Base-by-base conservation (phyloP, 2,329 filamentous ascomycete species). In the Epichloe glyceriae region DNA sequence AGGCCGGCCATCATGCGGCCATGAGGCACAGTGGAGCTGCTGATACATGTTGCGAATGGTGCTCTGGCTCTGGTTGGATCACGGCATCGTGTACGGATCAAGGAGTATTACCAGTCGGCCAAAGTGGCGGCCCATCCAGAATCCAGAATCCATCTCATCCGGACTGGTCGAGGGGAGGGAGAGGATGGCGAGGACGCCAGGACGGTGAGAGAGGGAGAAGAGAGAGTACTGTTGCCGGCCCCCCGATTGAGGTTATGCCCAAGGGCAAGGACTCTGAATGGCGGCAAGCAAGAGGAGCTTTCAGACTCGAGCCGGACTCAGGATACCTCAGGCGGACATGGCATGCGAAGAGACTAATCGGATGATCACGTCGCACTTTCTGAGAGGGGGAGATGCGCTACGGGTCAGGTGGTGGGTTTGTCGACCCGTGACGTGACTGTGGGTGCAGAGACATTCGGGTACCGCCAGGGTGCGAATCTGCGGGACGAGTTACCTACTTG, bases 1-100 rank as follows among this genome's bases (percentile, higher is more conserved):
- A 55, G 63, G 63, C 60, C 63, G 64, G 55, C 55, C 55, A 50
- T 58, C 59, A 64, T 64, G 64, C 63, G 64, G 62, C 64, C 64
- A 56, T 55, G 59, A 61, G 61, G 62, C 61, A 60, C 57, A 61
- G 64, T 65, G 64, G 63, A 61, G 59, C 55, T 54, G 58, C 42
- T 51, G 58, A 57, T 57, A 56, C 20, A 20, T 20, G 5, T 58
- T 58, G 56, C 56, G 56, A 56, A 57, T 35, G 42, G 55, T 46
- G 34, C 30, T 49, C 47, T 59, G 54, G 34, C 30, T 49, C 47
- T 59, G 54, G 54, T 59, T 62, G 59, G 57, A 59, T 54, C 52
- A 56, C 47, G 51, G 22, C 20, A 20, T 20, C 20, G 20, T 20
- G 20, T 20, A 20, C 20, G 20, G 20, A 20, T 20, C 20, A 20